These are phyloP conservation scores for Flaveria sonorensis DNA, from an alignment of 129 eudicot species.

Conservation along the genomic window DNA sequence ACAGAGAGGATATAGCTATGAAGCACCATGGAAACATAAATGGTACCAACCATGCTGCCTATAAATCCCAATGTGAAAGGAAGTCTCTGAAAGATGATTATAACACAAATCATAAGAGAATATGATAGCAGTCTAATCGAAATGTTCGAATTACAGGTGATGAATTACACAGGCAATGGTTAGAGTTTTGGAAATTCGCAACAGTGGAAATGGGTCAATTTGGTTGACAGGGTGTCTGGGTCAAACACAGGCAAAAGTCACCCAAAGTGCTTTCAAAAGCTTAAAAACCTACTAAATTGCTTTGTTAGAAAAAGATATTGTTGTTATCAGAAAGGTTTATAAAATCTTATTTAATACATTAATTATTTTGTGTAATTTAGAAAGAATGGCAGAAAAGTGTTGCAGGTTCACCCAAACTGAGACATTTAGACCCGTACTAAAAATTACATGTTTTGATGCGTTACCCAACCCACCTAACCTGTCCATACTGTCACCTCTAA, in stretches of 20 bases:
- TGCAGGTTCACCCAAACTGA: neutral
- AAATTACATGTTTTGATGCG: neutral
- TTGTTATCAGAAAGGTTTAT: too few relatives aligned
- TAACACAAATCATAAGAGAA: neutral
- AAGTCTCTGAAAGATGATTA: constrained; percentile 61
- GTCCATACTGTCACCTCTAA: neutral
- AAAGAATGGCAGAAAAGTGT: neutral
- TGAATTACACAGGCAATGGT: neutral
- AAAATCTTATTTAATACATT: neutral
- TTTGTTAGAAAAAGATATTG: neutral
- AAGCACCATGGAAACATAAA: constrained; percentile 95
- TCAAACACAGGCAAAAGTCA: neutral
- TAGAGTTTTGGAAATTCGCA: neutral
- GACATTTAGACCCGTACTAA: neutral
- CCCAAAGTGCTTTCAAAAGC: neutral
- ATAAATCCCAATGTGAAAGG: constrained; percentile 88
- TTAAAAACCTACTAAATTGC: constrained; percentile 1
- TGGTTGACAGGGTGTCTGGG: neutral
- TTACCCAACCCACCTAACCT: neutral
- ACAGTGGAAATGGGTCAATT: neutral
- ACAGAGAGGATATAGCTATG: constrained; percentile 94
- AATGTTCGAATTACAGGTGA: neutral
- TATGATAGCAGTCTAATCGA: neutral
- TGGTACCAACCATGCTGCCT: constrained; percentile 84
- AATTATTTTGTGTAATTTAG: neutral